Conservation (phyloP, 805 yeast species). For the Barnettozyma populi region DNA sequence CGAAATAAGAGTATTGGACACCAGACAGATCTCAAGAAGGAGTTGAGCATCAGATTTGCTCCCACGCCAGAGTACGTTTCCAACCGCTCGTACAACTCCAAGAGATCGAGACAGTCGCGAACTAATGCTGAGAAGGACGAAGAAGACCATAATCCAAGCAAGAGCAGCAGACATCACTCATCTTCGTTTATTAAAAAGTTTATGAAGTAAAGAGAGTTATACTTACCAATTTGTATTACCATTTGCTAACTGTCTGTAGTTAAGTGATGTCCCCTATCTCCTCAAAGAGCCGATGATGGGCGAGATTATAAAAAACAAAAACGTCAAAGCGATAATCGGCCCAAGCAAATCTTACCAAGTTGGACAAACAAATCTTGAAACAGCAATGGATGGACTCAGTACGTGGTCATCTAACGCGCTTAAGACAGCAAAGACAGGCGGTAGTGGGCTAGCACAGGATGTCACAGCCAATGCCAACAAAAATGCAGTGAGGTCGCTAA, state of each 20-base stretch:
- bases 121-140: background rate
- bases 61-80: conserved; percentile 13
- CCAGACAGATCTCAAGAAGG: background rate
- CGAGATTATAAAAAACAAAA: background rate
- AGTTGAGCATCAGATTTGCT: conserved; percentile 17
- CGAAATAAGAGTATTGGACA: background rate
- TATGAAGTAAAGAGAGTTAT: background rate
- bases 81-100: background rate
- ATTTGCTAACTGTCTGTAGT: background rate
- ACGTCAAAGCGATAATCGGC: background rate
- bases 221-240: no score
- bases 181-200: conserved; percentile 2
- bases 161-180: background rate
- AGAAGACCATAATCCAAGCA: background rate
- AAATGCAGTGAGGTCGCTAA: conserved; percentile 1
- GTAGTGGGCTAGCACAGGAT: background rate
- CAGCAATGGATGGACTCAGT: background rate
- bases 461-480: background rate
- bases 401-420: background rate
- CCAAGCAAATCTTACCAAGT: no score
- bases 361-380: background rate
- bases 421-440: background rate
- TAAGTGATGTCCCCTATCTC: no score
- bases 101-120: background rate
- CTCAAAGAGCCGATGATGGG: no score